Evolutionary conservation across 805 yeast species (phyloP).

Genomic region (Debaryomyces castellii): DNA sequence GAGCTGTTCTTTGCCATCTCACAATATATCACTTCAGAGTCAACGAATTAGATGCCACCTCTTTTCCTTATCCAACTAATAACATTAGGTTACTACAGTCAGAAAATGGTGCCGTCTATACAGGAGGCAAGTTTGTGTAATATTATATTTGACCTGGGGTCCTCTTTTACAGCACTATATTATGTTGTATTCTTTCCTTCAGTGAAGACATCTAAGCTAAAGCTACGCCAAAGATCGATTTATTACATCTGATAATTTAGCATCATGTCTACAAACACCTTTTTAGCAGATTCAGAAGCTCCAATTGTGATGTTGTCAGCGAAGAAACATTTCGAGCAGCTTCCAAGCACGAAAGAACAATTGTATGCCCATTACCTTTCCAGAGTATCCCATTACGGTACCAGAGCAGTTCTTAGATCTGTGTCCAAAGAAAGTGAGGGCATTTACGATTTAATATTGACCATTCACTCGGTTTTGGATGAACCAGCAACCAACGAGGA

Average conservation of each 20-base stretch:
- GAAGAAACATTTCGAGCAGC: conserved; percentile 62
- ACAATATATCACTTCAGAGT: not conserved
- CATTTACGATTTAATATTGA: conserved; percentile 68
- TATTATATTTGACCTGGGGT: not conserved
- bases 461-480: conserved; percentile 50
- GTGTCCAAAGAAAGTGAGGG: conserved; percentile 80
- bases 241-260: not conserved
- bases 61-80: not conserved
- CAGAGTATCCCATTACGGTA: conserved; percentile 81
- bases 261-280: conserved; percentile 14
- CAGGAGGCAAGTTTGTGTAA: conserved; percentile 1
- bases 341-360: conserved; percentile 57
- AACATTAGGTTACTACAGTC: not conserved
- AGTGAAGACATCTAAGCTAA: too few species aligned
- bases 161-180: not conserved
- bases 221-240: too few species aligned
- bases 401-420: conserved; percentile 75
- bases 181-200: too few species aligned
- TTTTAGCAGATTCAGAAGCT: conserved; percentile 41
- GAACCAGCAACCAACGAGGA: conserved; percentile 41
- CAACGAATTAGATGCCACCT: not conserved
- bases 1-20: not conserved
- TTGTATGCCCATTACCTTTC: conserved; percentile 79
- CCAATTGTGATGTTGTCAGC: conserved; percentile 55
- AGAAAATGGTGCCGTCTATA: not conserved